phyloP scores from a whole-genome alignment of 2,329 filamentous ascomycete species.

The Ascochyta pisi region DNA sequence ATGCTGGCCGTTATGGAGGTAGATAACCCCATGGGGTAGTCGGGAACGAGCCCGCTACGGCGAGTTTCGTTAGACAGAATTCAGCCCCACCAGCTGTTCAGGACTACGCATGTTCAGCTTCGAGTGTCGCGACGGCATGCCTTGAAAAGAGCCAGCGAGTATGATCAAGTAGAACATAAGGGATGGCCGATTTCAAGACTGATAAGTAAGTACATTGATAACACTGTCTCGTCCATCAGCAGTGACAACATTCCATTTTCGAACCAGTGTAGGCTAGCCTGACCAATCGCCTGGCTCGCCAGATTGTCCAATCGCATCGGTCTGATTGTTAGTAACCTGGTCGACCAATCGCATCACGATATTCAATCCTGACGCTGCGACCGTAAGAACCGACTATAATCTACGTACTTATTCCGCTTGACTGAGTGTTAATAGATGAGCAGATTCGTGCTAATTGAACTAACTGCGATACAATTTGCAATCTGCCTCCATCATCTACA shows the following conservation, averaged over 20 bases:
- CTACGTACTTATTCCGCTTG: too few relatives aligned
- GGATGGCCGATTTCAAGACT: too few relatives aligned
- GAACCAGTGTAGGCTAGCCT: background rate
- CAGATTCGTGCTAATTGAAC: too few relatives aligned
- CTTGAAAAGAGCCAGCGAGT: background rate
- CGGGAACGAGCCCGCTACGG: constrained; percentile 1
- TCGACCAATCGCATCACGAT: background rate
- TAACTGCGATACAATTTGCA: too few relatives aligned
- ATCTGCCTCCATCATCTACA: too few relatives aligned
- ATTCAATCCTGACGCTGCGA: too few relatives aligned
- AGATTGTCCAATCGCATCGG: constrained; percentile 6
- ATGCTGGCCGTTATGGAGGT: background rate
- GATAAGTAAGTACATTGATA: too few relatives aligned
- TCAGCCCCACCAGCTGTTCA: background rate
- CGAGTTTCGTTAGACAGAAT: background rate
- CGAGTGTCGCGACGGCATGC: background rate
- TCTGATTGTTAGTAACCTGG: background rate
- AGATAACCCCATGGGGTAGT: constrained; percentile 1
- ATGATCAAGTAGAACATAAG: too few relatives aligned
- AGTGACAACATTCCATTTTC: too few relatives aligned
- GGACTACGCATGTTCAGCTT: background rate
- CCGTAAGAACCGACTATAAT: too few relatives aligned
- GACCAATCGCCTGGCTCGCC: constrained; percentile 3
- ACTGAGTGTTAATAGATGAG: too few relatives aligned
- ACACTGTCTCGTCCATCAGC: too few relatives aligned